A percentile compares a stretch with the other conserved stretches of the same genome.
These are phyloP conservation scores for Cytospora chrysosperma DNA, from an alignment of 2,329 filamentous ascomycete species.

Conservation along the genomic window DNA sequence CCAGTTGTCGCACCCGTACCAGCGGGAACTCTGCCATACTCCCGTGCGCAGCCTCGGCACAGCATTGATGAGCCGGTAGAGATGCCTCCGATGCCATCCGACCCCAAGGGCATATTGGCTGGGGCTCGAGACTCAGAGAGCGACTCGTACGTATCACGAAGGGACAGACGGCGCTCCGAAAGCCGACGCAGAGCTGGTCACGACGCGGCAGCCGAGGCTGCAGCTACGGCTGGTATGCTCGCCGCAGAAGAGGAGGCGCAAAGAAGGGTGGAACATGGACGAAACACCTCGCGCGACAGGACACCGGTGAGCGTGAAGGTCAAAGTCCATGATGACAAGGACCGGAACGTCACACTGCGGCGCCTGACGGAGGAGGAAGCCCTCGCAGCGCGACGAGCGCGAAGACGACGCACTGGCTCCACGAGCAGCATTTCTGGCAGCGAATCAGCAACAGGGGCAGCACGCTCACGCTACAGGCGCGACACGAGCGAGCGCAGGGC, in stretches of 20 bases:
- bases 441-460: constrained; percentile 35
- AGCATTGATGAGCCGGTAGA: constrained; percentile 35
- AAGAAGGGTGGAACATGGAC: constrained; percentile 30
- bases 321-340: constrained; percentile 59
- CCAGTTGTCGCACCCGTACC: constrained; percentile 13
- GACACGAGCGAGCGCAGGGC: constrained; percentile 49
- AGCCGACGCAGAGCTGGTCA: constrained; percentile 47
- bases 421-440: constrained; percentile 56
- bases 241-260: constrained; percentile 48
- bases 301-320: constrained; percentile 57
- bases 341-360: constrained; percentile 60
- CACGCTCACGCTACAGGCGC: constrained; percentile 53
- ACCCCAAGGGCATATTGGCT: constrained; percentile 48
- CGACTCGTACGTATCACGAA: constrained; percentile 44
- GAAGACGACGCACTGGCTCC: constrained; percentile 47
- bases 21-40: constrained; percentile 27
- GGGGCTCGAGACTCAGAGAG: constrained; percentile 39
- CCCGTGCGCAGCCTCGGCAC: constrained; percentile 42
- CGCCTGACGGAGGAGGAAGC: constrained; percentile 62
- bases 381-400: constrained; percentile 40
- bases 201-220: constrained; percentile 47
- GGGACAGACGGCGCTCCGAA: constrained; percentile 45
- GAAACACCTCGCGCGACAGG: constrained; percentile 40
- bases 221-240: constrained; percentile 46
- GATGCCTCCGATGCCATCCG: constrained; percentile 57